Base-by-base conservation (phyloP, 78 protist genomes). In the Cavenderia fasciculata region DNA sequence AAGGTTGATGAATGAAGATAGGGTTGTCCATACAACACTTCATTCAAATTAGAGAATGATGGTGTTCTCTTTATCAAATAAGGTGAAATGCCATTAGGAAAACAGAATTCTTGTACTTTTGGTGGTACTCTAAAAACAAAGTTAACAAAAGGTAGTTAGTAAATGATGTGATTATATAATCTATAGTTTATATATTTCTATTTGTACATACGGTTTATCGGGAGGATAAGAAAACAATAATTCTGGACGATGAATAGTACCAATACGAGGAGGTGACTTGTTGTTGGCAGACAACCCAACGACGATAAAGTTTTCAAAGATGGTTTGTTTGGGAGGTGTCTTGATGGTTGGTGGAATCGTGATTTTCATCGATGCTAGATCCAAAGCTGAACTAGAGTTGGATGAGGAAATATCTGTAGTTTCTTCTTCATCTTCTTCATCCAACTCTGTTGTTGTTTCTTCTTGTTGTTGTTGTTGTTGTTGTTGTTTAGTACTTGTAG, bases 61-160 rank as follows among this genome's bases (percentile, higher is more conserved):
- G 89, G 89, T 36, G 89, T 82, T 44, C 89, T 47, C 14, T 82
- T 82, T 29, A 82, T 62, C 23, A 59, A 0, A 27, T 27, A 56
- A n/a, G 87, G 68, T 41, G 72, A n/a, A 18, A 82, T 82, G 23
- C 89, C 89, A 82, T 68, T 82, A 52, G 89, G 89, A 43, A 82
- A 82, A 47, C 89, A 82, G 72, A 82, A 82, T 43, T 82, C 89
- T 46, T 43, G 43, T 51, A 68, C 74, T 31, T 82, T 82, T 33
- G 89, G 89, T 82, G 89, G 89, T 43, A 49, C 71, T 38, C 86
- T 74, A 29, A 23, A 19, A 36, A n/a, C 38, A 34, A 36, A n/a
- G 14, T 59, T 29, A 59, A 5, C 4, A 59, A 59, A 59, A 7
- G 7, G 8, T 16, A 12, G 29, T 59, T 29, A 4, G 29, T 12